phyloP scores from a whole-genome alignment of 2,329 filamentous ascomycete genomes.

The Pyricularia sp. region DNA sequence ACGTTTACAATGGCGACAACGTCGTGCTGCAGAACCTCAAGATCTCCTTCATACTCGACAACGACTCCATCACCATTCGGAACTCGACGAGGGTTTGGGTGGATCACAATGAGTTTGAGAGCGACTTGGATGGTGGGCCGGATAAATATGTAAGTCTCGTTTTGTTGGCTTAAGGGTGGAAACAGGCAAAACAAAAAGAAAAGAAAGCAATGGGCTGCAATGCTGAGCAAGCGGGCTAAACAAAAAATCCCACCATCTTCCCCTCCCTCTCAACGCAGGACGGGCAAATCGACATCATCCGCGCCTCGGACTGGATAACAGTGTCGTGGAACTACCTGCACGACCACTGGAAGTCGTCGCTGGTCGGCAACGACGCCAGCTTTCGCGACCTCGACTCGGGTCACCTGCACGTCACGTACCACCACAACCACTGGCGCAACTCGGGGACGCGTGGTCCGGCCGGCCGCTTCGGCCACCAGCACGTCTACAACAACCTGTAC shows the following conservation, averaged over 20 bases:
- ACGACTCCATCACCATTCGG: constrained; percentile 29
- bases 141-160: constrained; percentile 16
- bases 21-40: constrained; percentile 22
- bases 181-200: no score
- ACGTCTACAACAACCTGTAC: constrained; percentile 36
- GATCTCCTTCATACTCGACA: constrained; percentile 20
- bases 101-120: constrained; percentile 33
- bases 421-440: constrained; percentile 35
- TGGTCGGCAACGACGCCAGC: constrained; percentile 26
- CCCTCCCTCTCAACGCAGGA: constrained; percentile 15
- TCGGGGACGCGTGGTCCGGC: constrained; percentile 32
- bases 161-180: no score
- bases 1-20: constrained; percentile 18
- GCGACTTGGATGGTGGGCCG: constrained; percentile 24
- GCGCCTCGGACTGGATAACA: constrained; percentile 30
- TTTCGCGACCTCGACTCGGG: constrained; percentile 27
- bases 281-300: constrained; percentile 31
- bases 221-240: no score
- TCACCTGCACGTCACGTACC: constrained; percentile 33
- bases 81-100: constrained; percentile 32
- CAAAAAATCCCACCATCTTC: no score
- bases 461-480: constrained; percentile 34
- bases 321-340: constrained; percentile 36
- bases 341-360: constrained; percentile 32
- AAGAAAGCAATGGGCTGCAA: no score